These are phyloP conservation scores for Ophidiomyces ophidiicola DNA, from an alignment of 2,329 filamentous ascomycete genomes.

Conservation along the genomic window DNA sequence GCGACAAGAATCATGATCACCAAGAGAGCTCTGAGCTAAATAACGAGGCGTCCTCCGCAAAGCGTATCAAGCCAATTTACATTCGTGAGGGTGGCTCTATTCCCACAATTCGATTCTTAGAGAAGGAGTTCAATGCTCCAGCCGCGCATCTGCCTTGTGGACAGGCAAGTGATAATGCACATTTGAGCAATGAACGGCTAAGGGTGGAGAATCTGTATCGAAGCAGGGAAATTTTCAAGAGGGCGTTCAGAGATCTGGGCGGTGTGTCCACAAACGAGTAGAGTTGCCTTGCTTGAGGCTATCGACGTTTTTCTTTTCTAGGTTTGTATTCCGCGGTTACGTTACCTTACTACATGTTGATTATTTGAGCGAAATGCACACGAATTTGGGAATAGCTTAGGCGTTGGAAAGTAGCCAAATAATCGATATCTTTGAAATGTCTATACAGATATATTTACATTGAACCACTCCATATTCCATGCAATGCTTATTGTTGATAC, in stretches of 20 bases:
- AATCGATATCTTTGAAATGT: no score
- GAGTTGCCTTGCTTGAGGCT: not conserved
- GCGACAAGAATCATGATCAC: constrained; percentile 3
- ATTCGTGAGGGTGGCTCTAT: constrained; percentile 95
- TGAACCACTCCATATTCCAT: not conserved
- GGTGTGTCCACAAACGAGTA: not conserved
- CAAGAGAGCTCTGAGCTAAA: constrained; percentile 11
- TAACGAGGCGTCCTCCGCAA: constrained; percentile 9
- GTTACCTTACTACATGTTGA: no score
- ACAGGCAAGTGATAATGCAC: constrained; percentile 83
- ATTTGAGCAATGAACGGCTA: constrained; percentile 91
- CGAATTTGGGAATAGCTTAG: no score
- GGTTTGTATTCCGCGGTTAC: no score
- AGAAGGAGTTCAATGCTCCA: constrained; percentile 84
- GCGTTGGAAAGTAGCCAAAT: no score
- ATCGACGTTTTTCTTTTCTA: not conserved
- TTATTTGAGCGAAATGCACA: not conserved
- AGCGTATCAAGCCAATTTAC: constrained; percentile 53
- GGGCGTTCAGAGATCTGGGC: constrained; percentile 62
- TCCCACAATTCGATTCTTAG: constrained; percentile 81
- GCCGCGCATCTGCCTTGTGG: constrained; percentile 90
- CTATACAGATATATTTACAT: no score
- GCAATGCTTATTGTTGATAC: not conserved
- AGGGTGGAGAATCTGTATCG: constrained; percentile 78
- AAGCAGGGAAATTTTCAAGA: constrained; percentile 79